A percentile compares a stretch with the other conserved stretches of the same genome.
Conservation (phyloP, 768 basidiomycete genomes). For the Trametes cinnabarina region DNA sequence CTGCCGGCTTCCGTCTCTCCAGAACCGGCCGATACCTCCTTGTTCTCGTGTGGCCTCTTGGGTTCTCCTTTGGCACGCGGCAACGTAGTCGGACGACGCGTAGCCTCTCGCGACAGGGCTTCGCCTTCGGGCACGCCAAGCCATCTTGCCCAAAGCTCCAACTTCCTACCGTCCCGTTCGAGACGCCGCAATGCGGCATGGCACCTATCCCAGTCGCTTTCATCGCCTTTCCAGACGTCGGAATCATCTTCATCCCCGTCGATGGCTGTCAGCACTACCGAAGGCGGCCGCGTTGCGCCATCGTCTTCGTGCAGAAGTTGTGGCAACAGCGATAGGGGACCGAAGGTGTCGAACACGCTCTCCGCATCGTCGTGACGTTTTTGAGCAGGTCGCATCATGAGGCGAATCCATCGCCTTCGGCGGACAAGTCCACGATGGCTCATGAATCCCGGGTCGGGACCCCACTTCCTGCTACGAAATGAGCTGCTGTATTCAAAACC, state of each 20-base stretch:
- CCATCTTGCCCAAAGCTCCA: slow-evolving; percentile 78
- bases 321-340: neutral
- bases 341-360: neutral
- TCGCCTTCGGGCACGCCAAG: slow-evolving; percentile 37
- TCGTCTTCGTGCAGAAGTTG: slow-evolving; percentile 6
- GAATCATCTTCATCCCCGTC: slow-evolving; percentile 8
- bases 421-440: slow-evolving; percentile 74
- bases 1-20: slow-evolving; percentile 14
- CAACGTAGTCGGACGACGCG: slow-evolving; percentile 22
- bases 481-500: slow-evolving; percentile 86
- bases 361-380: slow-evolving; percentile 27
- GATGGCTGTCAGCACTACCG: slow-evolving; percentile 26
- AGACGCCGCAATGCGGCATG: slow-evolving; percentile 49
- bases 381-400: slow-evolving; percentile 68
- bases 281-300: slow-evolving; percentile 26
- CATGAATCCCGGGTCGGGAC: slow-evolving; percentile 54
- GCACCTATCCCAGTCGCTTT: slow-evolving; percentile 62
- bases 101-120: neutral
- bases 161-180: slow-evolving; percentile 65
- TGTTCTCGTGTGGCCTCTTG: slow-evolving; percentile 50
- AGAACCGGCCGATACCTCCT: slow-evolving; percentile 24
- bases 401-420: slow-evolving; percentile 75
- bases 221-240: slow-evolving; percentile 53
- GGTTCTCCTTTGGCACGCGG: slow-evolving; percentile 10
- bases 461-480: slow-evolving; percentile 69